phyloP scores from a whole-genome alignment of 75 land plant species.

The Pinus albicaulis region DNA sequence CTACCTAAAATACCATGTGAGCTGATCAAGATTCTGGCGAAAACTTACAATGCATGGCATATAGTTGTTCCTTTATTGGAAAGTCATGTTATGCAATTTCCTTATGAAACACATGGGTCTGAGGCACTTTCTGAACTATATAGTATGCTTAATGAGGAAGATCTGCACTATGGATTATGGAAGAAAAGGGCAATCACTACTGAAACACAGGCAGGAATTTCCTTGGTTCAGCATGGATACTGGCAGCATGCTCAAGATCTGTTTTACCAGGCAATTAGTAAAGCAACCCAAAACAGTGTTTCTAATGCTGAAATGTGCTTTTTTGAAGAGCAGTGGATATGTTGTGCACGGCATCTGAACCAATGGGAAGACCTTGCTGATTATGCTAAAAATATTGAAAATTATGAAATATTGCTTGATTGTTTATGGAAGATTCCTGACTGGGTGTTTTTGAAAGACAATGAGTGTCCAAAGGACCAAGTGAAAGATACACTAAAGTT shows the following conservation, averaged over 20 bases:
- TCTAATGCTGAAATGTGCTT: slow-evolving; percentile 97
- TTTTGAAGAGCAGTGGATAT: slow-evolving; percentile 98
- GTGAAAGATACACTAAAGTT: slow-evolving; percentile 90
- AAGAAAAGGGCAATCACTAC: slow-evolving; percentile 78
- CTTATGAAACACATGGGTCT: slow-evolving; percentile 73
- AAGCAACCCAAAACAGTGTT: slow-evolving; percentile 82
- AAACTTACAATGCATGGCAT: slow-evolving; percentile 97
- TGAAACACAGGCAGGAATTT: slow-evolving; percentile 91
- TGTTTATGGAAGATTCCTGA: slow-evolving; percentile 85
- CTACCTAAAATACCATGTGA: slow-evolving; percentile 96
- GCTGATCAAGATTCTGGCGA: slow-evolving; percentile 94
- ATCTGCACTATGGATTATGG: slow-evolving; percentile 93
- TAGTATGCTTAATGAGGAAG: slow-evolving; percentile 88
- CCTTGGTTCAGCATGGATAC: slow-evolving; percentile 93
- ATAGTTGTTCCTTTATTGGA: slow-evolving; percentile 86
- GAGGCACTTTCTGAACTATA: slow-evolving; percentile 96
- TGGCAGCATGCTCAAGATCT: slow-evolving; percentile 95
- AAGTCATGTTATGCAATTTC: slow-evolving; percentile 90
- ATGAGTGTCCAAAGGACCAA: slow-evolving; percentile 88
- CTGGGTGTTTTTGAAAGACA: slow-evolving; percentile 84
- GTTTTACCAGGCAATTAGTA: slow-evolving; percentile 86
- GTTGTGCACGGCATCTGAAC: slow-evolving; percentile 81
- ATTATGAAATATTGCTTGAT: slow-evolving; percentile 83
- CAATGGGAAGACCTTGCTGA: slow-evolving; percentile 95
- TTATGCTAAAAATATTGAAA: slow-evolving; percentile 85